Evolutionary conservation across 257 asterid genomes (phyloP), one percentile per base, ranked within the genome.

Genomic region (Nicotiana tabacum): DNA sequence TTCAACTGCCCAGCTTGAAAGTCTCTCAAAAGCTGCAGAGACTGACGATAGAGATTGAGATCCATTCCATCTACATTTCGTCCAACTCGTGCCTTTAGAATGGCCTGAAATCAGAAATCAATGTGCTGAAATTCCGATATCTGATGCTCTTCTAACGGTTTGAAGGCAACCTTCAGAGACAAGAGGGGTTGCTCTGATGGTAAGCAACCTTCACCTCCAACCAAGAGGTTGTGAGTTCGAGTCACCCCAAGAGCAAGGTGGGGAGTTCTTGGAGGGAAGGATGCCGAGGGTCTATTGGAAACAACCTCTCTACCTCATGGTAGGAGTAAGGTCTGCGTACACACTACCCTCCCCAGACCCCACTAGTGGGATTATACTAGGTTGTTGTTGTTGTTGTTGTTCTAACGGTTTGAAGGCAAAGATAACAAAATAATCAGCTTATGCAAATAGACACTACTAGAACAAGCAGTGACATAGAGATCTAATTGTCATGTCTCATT

Each of bases 31-130:
- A 93, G 92, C 89, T 90, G 87, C 83, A 96, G 78, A 68, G 99
- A 86, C 84, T 94, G 96, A 80, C 70, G 86, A 85, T 96, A 96
- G 85, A 94, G 99, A 85, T 92, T 90, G 66, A 90, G 90, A 89
- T 96, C 99, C 91, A 94, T 87, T 77, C 99, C 99, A 88, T 93
- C 98, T 12, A 94, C 94, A 84, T 89, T 94, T 89, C 98, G 88
- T 62, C 99, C 99, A 10, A 96, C 96, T 65, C 99, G 92, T 64
- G 98, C 99, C 87, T 86, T 90, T 85, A 94, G 74, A 84, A 89
- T 91, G 35, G 90, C 98, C 99, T 94, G 94, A 58, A 78, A 85
- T 67, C 33, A 80, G 64, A 68, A 82, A 76, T 66, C 24, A 70
- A 62, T 66, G 13, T 55, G 30, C 29, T 39, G 5, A 48, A 51